Evolutionary conservation across 192 early-diverging fungal species (phyloP).

Genomic region (Coemansia sp.): DNA sequence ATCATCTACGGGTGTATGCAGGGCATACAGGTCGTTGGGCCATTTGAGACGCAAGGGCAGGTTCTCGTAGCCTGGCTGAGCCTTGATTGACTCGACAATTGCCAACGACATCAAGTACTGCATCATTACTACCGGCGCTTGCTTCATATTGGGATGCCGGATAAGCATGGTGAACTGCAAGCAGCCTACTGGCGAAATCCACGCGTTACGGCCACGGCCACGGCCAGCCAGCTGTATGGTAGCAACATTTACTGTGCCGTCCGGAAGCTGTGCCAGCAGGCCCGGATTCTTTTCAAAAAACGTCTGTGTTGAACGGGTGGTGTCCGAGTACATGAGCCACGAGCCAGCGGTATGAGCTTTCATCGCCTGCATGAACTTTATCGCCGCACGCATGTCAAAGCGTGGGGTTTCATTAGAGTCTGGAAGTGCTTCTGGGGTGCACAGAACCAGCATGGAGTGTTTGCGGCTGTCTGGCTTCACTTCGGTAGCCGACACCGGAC

Average conservation of each 20-base stretch:
- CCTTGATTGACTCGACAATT: conserved; percentile 72
- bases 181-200: conserved; percentile 92
- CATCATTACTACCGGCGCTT: conserved; percentile 77
- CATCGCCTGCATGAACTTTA: conserved; percentile 49
- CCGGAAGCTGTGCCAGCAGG: conserved; percentile 64
- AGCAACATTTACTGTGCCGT: conserved; percentile 77
- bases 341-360: conserved; percentile 65
- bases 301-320: conserved; percentile 87
- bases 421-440: conserved; percentile 45
- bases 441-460: conserved; percentile 50
- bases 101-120: conserved; percentile 93
- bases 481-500: conserved; percentile 1
- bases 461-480: conserved; percentile 11
- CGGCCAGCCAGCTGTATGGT: conserved; percentile 83
- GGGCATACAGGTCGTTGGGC: conserved; percentile 96
- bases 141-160: conserved; percentile 61
- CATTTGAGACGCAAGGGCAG: conserved; percentile 89
- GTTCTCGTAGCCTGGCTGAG: conserved; percentile 68
- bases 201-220: conserved; percentile 89
- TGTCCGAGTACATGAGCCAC: conserved; percentile 72
- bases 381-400: conserved; percentile 58
- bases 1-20: conserved; percentile 35
- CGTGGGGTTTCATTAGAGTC: conserved; percentile 54
- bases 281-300: conserved; percentile 84
- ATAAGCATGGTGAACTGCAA: conserved; percentile 83